Evolutionary conservation across 2,329 filamentous ascomycete species (phyloP).

Genomic region (Trichophyton equinum): DNA sequence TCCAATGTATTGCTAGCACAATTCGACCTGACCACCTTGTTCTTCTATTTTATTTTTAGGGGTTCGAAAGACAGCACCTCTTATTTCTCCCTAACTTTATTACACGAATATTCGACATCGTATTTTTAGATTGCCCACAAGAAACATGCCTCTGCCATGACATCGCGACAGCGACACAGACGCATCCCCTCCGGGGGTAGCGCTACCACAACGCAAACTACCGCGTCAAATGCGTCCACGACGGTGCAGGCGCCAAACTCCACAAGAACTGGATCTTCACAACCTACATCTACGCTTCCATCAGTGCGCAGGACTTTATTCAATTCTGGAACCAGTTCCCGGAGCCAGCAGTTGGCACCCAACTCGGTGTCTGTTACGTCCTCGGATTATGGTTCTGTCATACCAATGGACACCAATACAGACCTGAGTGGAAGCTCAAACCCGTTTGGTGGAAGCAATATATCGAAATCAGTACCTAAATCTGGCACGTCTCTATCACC

Average conservation of each 20-base stretch:
- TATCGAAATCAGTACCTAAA: conserved; percentile 1
- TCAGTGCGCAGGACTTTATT: conserved; percentile 13
- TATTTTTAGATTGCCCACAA: neutral
- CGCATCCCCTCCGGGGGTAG: conserved; percentile 11
- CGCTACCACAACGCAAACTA: conserved; percentile 5
- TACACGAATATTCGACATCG: neutral
- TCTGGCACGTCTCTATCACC: neutral
- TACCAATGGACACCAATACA: conserved; percentile 5
- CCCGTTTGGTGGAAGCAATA: neutral
- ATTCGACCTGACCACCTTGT: neutral
- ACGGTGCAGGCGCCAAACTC: conserved; percentile 5
- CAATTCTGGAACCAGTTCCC: conserved; percentile 4
- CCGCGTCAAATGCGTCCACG: conserved; percentile 6
- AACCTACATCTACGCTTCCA: conserved; percentile 3
- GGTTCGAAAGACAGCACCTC: neutral
- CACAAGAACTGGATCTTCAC: neutral
- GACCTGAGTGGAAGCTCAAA: neutral
- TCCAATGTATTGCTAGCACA: neutral
- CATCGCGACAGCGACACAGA: conserved; percentile 8
- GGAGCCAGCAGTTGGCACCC: conserved; percentile 3
- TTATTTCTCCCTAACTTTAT: neutral
- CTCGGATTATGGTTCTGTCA: neutral
- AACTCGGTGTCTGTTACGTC: neutral
- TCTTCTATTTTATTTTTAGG: neutral
- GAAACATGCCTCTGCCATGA: conserved; percentile 4